Conservation (phyloP, 305 asterid genomes). For the Fraxinus nigra region DNA sequence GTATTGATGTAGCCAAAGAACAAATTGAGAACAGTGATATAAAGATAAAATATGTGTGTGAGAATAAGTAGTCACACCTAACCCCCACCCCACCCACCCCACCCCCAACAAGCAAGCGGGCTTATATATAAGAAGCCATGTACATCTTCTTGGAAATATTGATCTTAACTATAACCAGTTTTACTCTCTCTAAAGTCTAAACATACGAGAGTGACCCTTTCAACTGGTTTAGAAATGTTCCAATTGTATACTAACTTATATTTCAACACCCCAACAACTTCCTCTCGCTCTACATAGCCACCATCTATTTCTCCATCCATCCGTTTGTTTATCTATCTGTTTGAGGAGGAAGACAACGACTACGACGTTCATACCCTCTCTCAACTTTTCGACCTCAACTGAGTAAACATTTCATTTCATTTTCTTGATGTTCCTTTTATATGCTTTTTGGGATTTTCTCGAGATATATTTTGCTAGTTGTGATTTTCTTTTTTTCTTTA, state of each 20-base stretch:
- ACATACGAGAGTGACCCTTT: background rate
- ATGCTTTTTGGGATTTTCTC: background rate
- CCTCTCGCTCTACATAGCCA: background rate
- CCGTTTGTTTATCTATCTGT: background rate
- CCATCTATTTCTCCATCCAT: background rate
- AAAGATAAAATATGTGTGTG: background rate
- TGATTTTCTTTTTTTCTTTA: background rate
- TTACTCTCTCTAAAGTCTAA: background rate
- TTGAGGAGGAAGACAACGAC: background rate
- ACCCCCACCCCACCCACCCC: too few relatives aligned
- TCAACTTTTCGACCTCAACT: background rate
- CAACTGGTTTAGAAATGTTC: background rate
- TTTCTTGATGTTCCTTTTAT: background rate
- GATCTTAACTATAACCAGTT: background rate
- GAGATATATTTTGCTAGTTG: background rate
- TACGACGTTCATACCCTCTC: background rate
- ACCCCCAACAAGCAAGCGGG: too few relatives aligned
- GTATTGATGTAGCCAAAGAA: background rate
- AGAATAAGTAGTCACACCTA: background rate
- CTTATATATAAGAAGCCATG: conserved; percentile 17
- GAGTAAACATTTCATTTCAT: background rate
- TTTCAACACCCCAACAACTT: background rate
- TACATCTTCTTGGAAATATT: background rate
- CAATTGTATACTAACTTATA: background rate
- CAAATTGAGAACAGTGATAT: background rate